phyloP scores from a whole-genome alignment of 2,329 filamentous ascomycete genomes.

The Paraphoma chrysanthemicola region DNA sequence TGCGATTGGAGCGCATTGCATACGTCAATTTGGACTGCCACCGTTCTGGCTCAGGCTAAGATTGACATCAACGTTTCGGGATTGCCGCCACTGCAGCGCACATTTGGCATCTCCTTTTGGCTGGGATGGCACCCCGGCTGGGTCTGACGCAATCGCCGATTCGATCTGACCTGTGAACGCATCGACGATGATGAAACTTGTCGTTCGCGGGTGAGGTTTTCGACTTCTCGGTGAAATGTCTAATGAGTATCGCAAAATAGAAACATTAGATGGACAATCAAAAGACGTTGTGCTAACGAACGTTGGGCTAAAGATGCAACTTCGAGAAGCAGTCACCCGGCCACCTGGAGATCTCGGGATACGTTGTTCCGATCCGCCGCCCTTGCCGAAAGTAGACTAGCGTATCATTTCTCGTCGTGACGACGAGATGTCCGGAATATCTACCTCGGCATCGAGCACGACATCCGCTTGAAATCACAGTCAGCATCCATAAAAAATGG shows the following conservation, averaged over 20 bases:
- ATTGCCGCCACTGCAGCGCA: background rate
- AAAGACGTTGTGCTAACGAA: slow-evolving; percentile 15
- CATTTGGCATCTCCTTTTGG: background rate
- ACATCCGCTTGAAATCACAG: background rate
- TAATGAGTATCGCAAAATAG: too few relatives aligned
- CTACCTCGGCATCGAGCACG: too few relatives aligned
- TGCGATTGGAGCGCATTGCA: slow-evolving; percentile 6
- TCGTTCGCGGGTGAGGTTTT: too few relatives aligned
- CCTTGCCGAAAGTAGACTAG: background rate
- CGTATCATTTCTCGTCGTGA: background rate
- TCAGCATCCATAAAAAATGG: slow-evolving; percentile 24
- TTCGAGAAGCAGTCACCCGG: slow-evolving; percentile 2
- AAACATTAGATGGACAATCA: background rate
- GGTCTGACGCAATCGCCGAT: slow-evolving; percentile 1
- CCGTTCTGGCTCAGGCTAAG: slow-evolving; percentile 9
- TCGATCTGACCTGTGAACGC: background rate
- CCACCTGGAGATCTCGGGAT: background rate
- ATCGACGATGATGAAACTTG: too few relatives aligned
- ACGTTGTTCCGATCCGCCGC: slow-evolving; percentile 15
- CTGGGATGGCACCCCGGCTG: background rate
- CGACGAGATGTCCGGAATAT: background rate
- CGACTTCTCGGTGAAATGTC: too few relatives aligned
- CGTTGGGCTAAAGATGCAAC: slow-evolving; percentile 15
- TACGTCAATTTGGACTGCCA: background rate
- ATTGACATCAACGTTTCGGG: slow-evolving; percentile 12